These are phyloP conservation scores for Stemphylium vesicarium DNA, from an alignment of 2,329 filamentous ascomycete species.

Conservation along the genomic window DNA sequence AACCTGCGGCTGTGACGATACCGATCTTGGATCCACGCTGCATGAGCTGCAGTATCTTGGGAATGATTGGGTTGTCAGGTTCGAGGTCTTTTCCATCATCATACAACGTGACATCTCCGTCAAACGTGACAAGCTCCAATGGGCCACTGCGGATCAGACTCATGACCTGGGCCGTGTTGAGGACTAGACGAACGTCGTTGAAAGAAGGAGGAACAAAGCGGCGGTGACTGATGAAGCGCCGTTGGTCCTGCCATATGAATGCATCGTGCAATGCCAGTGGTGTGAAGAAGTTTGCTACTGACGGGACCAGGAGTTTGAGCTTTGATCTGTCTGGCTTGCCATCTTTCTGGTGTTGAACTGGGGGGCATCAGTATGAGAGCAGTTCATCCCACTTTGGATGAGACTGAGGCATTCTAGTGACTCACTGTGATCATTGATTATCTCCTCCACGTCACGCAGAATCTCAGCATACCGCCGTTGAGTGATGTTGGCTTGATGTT, in stretches of 20 bases:
- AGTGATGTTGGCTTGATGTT: slow-evolving; percentile 77
- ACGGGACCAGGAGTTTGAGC: slow-evolving; percentile 87
- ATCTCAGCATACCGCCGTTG: slow-evolving; percentile 93
- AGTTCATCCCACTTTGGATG: background rate
- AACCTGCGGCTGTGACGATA: slow-evolving; percentile 96
- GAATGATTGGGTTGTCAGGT: slow-evolving; percentile 77
- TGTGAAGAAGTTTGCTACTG: slow-evolving; percentile 93
- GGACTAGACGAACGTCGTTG: slow-evolving; percentile 90
- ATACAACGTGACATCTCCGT: slow-evolving; percentile 96
- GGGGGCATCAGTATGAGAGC: slow-evolving; percentile 7
- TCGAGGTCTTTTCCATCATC: slow-evolving; percentile 78
- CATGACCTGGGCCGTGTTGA: slow-evolving; percentile 96
- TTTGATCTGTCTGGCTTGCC: slow-evolving; percentile 78
- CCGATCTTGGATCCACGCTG: slow-evolving; percentile 81
- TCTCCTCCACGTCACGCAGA: slow-evolving; percentile 87
- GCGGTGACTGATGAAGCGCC: slow-evolving; percentile 84
- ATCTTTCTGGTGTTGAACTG: slow-evolving; percentile 74
- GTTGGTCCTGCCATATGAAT: slow-evolving; percentile 87
- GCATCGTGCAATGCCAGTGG: slow-evolving; percentile 84
- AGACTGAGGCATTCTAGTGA: background rate
- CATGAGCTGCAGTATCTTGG: slow-evolving; percentile 72
- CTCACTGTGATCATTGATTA: slow-evolving; percentile 90
- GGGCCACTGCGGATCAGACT: slow-evolving; percentile 77
- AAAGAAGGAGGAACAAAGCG: slow-evolving; percentile 96
- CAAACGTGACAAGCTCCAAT: slow-evolving; percentile 89